Base-by-base conservation (phyloP, 345 rosid species). In the Nasturtium officinale region DNA sequence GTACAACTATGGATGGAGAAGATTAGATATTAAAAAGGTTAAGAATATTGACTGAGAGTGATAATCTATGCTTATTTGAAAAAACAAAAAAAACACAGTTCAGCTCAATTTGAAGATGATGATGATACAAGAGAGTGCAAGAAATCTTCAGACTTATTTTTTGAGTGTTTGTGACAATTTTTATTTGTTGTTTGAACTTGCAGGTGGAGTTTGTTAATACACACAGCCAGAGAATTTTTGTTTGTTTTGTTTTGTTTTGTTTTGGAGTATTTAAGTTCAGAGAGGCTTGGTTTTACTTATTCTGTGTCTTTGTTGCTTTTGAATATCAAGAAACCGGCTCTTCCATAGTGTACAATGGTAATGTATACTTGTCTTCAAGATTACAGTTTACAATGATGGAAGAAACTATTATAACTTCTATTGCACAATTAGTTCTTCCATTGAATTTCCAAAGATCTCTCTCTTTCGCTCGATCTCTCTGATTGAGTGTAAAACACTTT, bases 161-260 rank as follows among this genome's bases (percentile, higher is more conserved):
- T 40, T 43, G 37, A 55, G 65, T 45, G 63, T 56, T 54, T 77
- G 69, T 56, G 76, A 47, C 37, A 79, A 65, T 65, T 61, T n/a
- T 25, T 48, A 30, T 48, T 26, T 29, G n/a, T 61, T 73, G 61
- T 71, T 73, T 87, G 80, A 72, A 73, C 74, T 66, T 87, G 93
- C 91, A 87, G 96, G 89, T 89, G 90, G 84, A 82, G 74, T 67
- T 82, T 70, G 86, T 75, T 73, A 54, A 82, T 73, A 81, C 77
- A 74, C 77, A 74, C 47, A 77, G 71, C 75, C 83, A 76, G 80
- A 84, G n/a, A n/a, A n/a, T n/a, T n/a, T n/a, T n/a, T n/a, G n/a
- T n/a, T n/a, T n/a, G n/a, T n/a, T n/a, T n/a, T n/a, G n/a, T n/a
- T n/a, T 76, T 80, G 77, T 79, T 11, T 78, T 47, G 11, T 45